Conservation (phyloP, 352 stramenopile genomes). For the Pythium dissotocum region DNA sequence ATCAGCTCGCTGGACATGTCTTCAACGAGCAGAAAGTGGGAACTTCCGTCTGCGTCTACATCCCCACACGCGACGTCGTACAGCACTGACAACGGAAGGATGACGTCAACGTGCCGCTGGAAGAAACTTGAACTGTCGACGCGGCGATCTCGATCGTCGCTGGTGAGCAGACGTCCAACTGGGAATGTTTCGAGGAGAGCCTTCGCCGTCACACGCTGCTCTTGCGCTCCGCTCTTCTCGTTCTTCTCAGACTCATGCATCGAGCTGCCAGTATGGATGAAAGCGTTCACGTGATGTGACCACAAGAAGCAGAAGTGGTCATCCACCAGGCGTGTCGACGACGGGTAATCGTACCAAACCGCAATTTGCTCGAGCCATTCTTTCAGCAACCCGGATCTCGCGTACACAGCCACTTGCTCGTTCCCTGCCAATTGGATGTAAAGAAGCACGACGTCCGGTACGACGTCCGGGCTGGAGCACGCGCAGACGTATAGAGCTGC, state of each 20-base stretch:
- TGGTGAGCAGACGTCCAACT: constrained; percentile 1
- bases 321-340: constrained; percentile 43
- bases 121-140: background rate
- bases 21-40: constrained; percentile 24
- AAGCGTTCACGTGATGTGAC: constrained; percentile 29
- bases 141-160: background rate
- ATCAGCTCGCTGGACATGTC: constrained; percentile 14
- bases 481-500: constrained; percentile 67
- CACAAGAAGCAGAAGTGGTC: constrained; percentile 73
- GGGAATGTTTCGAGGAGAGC: constrained; percentile 22
- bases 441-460: constrained; percentile 54
- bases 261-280: constrained; percentile 15
- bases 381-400: constrained; percentile 32
- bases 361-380: constrained; percentile 51
- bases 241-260: constrained; percentile 30
- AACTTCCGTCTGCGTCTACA: background rate
- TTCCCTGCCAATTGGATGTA: constrained; percentile 50
- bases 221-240: background rate
- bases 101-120: constrained; percentile 22
- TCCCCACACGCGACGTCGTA: constrained; percentile 19
- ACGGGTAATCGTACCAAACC: constrained; percentile 49
- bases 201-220: constrained; percentile 12
- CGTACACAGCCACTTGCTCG: constrained; percentile 36
- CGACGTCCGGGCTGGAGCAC: constrained; percentile 53
- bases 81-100: constrained; percentile 24